Conservation (phyloP, 495 filamentous ascomycete species). For the Evansstolkia leycettana region DNA sequence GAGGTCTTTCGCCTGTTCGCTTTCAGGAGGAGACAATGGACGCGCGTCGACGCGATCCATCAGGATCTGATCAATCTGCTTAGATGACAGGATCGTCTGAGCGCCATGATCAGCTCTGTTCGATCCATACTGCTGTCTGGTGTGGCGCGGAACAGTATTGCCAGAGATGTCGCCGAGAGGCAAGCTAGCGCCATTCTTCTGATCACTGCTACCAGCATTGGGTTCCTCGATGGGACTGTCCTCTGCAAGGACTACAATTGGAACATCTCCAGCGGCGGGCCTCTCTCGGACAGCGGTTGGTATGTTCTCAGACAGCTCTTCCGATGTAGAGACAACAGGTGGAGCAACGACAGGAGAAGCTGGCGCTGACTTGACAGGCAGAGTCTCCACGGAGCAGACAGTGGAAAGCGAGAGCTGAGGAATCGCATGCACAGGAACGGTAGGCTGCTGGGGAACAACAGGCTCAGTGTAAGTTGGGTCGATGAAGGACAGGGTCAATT, state of each 20-base stretch:
- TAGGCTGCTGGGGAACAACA: constrained; percentile 11
- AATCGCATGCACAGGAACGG: constrained; percentile 10
- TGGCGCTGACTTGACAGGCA: constrained; percentile 16
- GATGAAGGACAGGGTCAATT: constrained; percentile 22
- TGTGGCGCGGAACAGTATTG: constrained; percentile 23
- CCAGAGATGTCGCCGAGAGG: constrained; percentile 33
- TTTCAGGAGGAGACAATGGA: constrained; percentile 22
- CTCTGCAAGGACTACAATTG: constrained; percentile 34
- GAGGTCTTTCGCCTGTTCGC: constrained; percentile 19
- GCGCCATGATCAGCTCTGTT: constrained; percentile 51
- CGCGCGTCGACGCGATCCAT: constrained; percentile 27
- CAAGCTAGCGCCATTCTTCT: constrained; percentile 28
- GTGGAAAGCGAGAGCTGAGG: constrained; percentile 21
- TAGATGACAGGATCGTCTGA: constrained; percentile 63
- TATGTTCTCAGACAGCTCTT: constrained; percentile 2
- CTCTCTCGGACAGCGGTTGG: constrained; percentile 8
- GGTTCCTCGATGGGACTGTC: constrained; percentile 38
- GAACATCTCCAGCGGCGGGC: constrained; percentile 7
- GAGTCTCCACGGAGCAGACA: constrained; percentile 29
- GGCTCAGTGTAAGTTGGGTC: constrained; percentile 25
- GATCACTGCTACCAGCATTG: constrained; percentile 21
- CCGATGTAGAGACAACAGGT: constrained; percentile 9
- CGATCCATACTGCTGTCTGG: constrained; percentile 19
- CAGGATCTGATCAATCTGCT: constrained; percentile 57
- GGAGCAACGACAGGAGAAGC: constrained; percentile 7